Evolutionary conservation across 2,329 filamentous ascomycete genomes (phyloP), one percentile per base, ranked within the genome.

Genomic region (Colletotrichum sublineola): DNA sequence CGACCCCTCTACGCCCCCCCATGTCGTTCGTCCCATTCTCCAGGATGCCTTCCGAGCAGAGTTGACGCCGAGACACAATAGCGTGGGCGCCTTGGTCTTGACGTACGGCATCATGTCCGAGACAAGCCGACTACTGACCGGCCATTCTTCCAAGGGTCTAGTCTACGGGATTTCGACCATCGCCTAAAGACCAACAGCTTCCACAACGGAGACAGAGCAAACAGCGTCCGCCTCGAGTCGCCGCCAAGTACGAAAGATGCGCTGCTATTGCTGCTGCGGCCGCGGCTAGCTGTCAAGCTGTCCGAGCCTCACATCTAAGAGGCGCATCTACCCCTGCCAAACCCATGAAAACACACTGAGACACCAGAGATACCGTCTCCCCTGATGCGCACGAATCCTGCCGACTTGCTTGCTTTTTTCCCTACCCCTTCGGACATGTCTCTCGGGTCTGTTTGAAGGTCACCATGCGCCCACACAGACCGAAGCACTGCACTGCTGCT

Each of bases 391-490:
- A 40, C 44, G 52, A 46, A 63, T 53, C 29, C 44, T 58, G 50
- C 58, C 53, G 57, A 18, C 58, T 58, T 53, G 50, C 46, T 63
- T 60, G 46, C 58, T 63, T 72, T 69, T 50, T 53, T 24, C 36
- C 36, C 52, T 63, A 52, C 53, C 44, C 60, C 67, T n/a, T 40
- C 60, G 46, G 42, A 69, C 61, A 29, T 53, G 62, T 48, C 62
- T 68, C 55, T 63, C 52, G 44, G 44, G 33, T 46, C 44, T 38
- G 65, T 68, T 53, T 60, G 50, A 42, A 63, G 36, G 42, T 64
- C 52, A 9, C 12, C 42, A 63, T 55, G 69, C 65, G 46, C 60
- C 65, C 53, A 72, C 69, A 72, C 58, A 68, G 65, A 64, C 65
- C 60, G 65, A 63, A 58, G 63, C 38, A 40, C 31, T 42, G 40